Evolutionary conservation across 2,329 filamentous ascomycete genomes (phyloP).

Genomic region (Cadophora gregata): DNA sequence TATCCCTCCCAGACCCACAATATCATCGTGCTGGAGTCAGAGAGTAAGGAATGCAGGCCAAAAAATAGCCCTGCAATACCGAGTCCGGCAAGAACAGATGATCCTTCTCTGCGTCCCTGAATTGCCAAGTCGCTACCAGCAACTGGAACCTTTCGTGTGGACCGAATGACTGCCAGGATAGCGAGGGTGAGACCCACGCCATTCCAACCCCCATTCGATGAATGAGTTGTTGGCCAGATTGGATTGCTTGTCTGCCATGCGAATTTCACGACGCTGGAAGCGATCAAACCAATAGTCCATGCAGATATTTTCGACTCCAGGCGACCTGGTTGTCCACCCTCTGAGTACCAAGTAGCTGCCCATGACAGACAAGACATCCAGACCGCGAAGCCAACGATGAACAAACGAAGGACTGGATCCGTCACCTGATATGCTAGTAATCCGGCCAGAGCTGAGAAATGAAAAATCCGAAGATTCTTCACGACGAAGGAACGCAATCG

Average conservation of each 20-base stretch:
- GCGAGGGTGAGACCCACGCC: conserved; percentile 79
- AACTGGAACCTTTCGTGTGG: conserved; percentile 70
- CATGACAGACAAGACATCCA: conserved; percentile 82
- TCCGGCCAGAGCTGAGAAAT: conserved; percentile 79
- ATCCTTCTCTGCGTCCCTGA: conserved; percentile 66
- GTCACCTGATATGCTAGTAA: conserved; percentile 80
- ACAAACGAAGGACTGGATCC: conserved; percentile 76
- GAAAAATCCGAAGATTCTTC: conserved; percentile 71
- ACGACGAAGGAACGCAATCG: conserved; percentile 71
- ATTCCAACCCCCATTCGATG: conserved; percentile 91
- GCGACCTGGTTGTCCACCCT: conserved; percentile 73
- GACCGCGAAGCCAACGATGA: conserved; percentile 81
- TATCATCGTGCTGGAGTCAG: conserved; percentile 98
- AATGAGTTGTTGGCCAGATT: conserved; percentile 93
- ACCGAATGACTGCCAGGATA: conserved; percentile 74
- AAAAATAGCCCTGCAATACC: conserved; percentile 88
- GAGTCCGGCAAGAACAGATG: conserved; percentile 72
- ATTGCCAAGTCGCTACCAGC: conserved; percentile 48
- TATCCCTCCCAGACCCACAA: conserved; percentile 98
- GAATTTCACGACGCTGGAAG: conserved; percentile 90
- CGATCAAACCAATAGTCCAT: conserved; percentile 80
- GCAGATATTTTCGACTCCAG: conserved; percentile 84
- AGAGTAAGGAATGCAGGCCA: conserved; percentile 87
- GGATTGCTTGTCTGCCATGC: conserved; percentile 95
- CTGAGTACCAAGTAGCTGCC: conserved; percentile 80